Evolutionary conservation across 352 stramenopile genomes (phyloP).

Genomic region (Pythium brachiatum): DNA sequence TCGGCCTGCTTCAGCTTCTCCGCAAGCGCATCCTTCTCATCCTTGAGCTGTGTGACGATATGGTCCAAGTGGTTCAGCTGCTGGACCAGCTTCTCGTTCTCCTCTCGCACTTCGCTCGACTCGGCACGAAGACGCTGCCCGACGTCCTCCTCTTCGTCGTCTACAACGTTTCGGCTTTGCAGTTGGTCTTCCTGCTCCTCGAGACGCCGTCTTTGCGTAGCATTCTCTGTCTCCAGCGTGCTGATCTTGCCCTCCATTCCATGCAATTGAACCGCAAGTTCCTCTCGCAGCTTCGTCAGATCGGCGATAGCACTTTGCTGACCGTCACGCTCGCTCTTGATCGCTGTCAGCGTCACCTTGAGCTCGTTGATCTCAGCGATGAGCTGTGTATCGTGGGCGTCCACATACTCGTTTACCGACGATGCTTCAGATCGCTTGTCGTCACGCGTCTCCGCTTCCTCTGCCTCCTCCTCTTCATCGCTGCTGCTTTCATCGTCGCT

Average conservation of each 20-base stretch:
- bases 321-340: conserved; percentile 21
- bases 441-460: conserved; percentile 8
- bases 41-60: conserved; percentile 26
- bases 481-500: conserved; percentile 23
- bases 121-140: conserved; percentile 19
- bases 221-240: conserved; percentile 21
- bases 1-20: conserved; percentile 21
- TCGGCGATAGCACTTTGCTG: conserved; percentile 12
- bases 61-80: conserved; percentile 31
- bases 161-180: conserved; percentile 13
- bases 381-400: conserved; percentile 54
- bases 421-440: conserved; percentile 41
- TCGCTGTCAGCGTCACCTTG: conserved; percentile 29
- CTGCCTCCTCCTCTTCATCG: conserved; percentile 21
- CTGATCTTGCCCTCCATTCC: conserved; percentile 19
- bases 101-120: conserved; percentile 22
- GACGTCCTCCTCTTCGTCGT: conserved; percentile 19
- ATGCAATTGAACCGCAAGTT: conserved; percentile 8
- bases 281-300: conserved; percentile 23
- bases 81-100: conserved; percentile 28
- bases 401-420: conserved; percentile 53
- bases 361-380: conserved; percentile 52
- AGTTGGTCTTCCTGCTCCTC: conserved; percentile 19
- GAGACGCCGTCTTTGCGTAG: conserved; percentile 6
- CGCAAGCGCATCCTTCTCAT: conserved; percentile 24